Base-by-base conservation (phyloP, 768 basidiomycete genomes). In the Pisolithus albus region DNA sequence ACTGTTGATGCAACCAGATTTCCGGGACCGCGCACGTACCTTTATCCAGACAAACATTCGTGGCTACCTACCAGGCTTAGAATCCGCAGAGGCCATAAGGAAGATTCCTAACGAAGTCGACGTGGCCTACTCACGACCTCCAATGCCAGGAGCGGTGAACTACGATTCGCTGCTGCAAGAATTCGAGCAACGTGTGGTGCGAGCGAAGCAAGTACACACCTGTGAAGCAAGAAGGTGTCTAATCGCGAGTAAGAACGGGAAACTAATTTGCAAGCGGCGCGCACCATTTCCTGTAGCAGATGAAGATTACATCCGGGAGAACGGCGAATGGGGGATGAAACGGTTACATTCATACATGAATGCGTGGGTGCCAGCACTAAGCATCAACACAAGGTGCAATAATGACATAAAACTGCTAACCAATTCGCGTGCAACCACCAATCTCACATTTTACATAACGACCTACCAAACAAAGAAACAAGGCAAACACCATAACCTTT, bases 401-500 rank as follows among this genome's bases (percentile, higher is more conserved):
- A 68, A 76, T 49, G 72, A 79, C 50, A 40, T 42, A 0, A 78
- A 78, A 45, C 52, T 78, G 0, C 19, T 77, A 0, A 72, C 69
- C 0, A 70, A 70, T 58, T 64, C 67, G 0, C 5, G 18, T 0
- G 70, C 72, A 2, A 74, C 73, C 0, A 62, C 52, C 18, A 62
- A 70, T 32, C 41, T 66, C 7, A 30, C 64, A 0, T 72, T 57
- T 43, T 77, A 78, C 50, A 48, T 70, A 1, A 70, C 64, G 0
- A 46, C 10, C 0, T 77, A 77, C 50, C 52, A 57, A 0, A 59
- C 64, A 0, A 78, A 77, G 53, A 67, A 68, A 10, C 74, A 47
- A 24, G 47, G 36, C 9, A 44, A 39, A 2, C 19, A 49, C 18
- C 19, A 60, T 43, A 77, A 77, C 47, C 3, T 64, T 3, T 71